These are phyloP conservation scores for Starmera amethionina DNA, from an alignment of 805 yeast species.

Conservation along the genomic window DNA sequence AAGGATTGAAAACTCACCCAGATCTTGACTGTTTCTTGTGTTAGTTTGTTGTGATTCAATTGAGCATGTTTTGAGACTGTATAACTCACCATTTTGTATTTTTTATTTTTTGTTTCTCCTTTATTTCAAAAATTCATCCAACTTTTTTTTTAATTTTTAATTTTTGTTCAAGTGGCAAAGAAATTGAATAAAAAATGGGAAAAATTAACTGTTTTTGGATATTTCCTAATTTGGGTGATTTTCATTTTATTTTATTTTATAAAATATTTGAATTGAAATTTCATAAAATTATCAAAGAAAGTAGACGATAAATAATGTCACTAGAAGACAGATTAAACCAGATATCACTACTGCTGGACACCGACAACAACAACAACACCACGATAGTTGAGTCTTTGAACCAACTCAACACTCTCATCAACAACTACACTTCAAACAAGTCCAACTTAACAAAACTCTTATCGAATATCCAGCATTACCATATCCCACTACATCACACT, in stretches of 20 bases:
- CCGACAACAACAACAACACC: background rate
- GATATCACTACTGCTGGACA: background rate
- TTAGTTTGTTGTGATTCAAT: background rate
- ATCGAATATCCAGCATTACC: background rate
- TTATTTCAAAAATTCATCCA: background rate
- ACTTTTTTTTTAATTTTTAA: too few relatives aligned
- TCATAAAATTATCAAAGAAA: too few relatives aligned
- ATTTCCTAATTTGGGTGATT: too few relatives aligned
- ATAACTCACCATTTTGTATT: slow-evolving; percentile 5
- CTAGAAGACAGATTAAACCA: background rate
- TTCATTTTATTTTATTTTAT: too few relatives aligned
- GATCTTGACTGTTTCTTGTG: slow-evolving; percentile 15
- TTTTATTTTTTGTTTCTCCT: too few relatives aligned
- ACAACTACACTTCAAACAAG: background rate
- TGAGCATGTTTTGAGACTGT: too few relatives aligned
- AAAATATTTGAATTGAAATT: too few relatives aligned
- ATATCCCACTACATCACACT: background rate
- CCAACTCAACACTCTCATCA: slow-evolving; percentile 1
- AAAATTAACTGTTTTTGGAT: too few relatives aligned
- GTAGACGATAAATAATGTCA: background rate
- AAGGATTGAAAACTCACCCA: slow-evolving; percentile 1
- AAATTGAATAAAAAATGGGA: too few relatives aligned
- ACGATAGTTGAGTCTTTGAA: background rate
- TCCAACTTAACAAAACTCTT: background rate
- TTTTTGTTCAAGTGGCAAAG: background rate